phyloP scores from a whole-genome alignment of 345 rosid genomes.

The Dimocarpus longan region DNA sequence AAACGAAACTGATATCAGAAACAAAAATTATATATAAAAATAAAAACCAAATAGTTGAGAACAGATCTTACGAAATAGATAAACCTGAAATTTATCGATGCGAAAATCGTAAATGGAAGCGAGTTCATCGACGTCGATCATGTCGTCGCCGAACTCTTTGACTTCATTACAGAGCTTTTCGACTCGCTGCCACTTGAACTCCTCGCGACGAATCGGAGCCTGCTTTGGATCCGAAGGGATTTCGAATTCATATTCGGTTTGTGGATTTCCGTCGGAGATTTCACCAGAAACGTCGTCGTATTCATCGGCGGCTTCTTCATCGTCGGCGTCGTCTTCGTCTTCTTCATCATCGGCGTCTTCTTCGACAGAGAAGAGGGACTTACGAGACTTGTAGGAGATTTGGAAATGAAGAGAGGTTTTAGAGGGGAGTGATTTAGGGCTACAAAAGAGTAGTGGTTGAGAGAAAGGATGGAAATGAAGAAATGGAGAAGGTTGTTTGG shows the following conservation, averaged over 20 bases:
- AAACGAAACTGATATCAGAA: background rate
- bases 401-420: conserved; percentile 20
- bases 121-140: conserved; percentile 79
- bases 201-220: conserved; percentile 38
- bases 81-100: conserved; percentile 93
- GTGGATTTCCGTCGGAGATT: conserved; percentile 39
- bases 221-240: conserved; percentile 29
- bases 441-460: conserved; percentile 29
- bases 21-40: too few species aligned
- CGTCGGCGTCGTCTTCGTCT: conserved; percentile 51
- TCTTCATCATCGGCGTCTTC: conserved; percentile 67
- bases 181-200: conserved; percentile 67
- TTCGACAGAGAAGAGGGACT: conserved; percentile 49
- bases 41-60: too few species aligned
- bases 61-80: background rate
- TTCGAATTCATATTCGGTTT: conserved; percentile 57
- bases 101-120: conserved; percentile 80
- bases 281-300: conserved; percentile 54
- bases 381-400: conserved; percentile 43
- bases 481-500: conserved; percentile 29
- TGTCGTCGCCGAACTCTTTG: conserved; percentile 63
- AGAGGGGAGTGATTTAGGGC: conserved; percentile 36
- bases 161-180: conserved; percentile 74
- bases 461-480: conserved; percentile 23
- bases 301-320: conserved; percentile 62